Conservation (phyloP, 352 stramenopile species). For the Thalassiosira ordinaria region DNA sequence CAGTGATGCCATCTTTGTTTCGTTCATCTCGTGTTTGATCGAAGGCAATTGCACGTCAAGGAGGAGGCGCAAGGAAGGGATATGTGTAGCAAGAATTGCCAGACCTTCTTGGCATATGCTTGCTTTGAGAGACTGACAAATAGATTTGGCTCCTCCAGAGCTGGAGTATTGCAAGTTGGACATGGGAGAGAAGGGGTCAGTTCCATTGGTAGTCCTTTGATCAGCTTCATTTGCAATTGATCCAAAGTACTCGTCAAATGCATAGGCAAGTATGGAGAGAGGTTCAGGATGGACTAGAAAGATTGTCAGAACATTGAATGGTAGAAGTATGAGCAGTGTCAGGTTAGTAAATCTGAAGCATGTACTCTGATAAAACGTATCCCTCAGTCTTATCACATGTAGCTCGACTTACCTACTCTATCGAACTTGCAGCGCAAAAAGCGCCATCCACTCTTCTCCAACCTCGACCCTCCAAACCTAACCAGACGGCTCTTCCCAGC, state of each 20-base stretch:
- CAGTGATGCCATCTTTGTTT: conserved; percentile 6
- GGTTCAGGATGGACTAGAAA: conserved; percentile 20
- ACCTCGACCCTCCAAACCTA: conserved; percentile 1
- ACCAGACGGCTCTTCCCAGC: conserved; percentile 40
- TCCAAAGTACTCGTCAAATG: conserved; percentile 45
- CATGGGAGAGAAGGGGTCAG: not conserved
- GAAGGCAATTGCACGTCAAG: not conserved
- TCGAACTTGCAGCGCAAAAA: conserved; percentile 51
- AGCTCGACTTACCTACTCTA: conserved; percentile 19
- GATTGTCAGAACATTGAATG: not conserved
- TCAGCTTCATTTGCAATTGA: not conserved
- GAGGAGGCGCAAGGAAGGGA: conserved; percentile 11
- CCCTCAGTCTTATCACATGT: no score
- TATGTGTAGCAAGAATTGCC: conserved; percentile 11
- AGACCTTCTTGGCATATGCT: conserved; percentile 9
- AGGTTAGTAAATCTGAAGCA: no score
- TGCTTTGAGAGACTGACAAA: not conserved
- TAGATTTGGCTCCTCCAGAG: not conserved
- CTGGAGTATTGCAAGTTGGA: not conserved
- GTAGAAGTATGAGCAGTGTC: not conserved
- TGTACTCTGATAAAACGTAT: no score
- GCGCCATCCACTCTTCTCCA: conserved; percentile 40
- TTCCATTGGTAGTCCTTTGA: not conserved
- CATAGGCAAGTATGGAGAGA: conserved; percentile 35
- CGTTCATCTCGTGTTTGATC: not conserved